These are phyloP conservation scores for Klebsormidium nitens DNA, from an alignment of 139 green algal genomes.

Conservation along the genomic window DNA sequence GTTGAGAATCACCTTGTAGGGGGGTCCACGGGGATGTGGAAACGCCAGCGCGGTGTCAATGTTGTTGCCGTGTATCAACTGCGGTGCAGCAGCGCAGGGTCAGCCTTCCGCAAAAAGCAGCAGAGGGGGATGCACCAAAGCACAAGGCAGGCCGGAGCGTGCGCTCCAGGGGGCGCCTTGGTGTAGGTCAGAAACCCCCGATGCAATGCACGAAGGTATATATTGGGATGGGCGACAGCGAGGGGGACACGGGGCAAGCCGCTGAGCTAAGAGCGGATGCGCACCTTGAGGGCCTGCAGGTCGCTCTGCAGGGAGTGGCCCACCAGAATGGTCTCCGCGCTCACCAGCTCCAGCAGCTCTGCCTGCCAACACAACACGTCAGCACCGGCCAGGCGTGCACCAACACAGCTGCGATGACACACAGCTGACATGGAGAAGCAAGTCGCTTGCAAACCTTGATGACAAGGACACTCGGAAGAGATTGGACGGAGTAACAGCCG, in stretches of 20 bases:
- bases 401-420: too few relatives aligned
- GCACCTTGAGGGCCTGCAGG: constrained; percentile 53
- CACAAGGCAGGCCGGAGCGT: not conserved
- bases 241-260: not conserved
- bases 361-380: not conserved
- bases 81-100: not conserved
- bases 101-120: not conserved
- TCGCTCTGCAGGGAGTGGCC: constrained; percentile 92
- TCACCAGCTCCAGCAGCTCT: constrained; percentile 46
- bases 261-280: not conserved
- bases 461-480: too few relatives aligned
- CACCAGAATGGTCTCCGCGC: constrained; percentile 69
- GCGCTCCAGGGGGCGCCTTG: not conserved
- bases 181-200: not conserved
- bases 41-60: constrained; percentile 79
- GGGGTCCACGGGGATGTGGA: constrained; percentile 67
- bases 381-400: too few relatives aligned
- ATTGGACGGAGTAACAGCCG: too few relatives aligned
- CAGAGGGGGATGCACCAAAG: not conserved
- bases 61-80: constrained; percentile 54
- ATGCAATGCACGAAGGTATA: not conserved
- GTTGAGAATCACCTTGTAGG: constrained; percentile 39
- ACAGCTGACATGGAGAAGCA: too few relatives aligned
- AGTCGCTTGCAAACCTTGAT: too few relatives aligned
- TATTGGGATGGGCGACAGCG: not conserved